Conservation (phyloP, 2,329 filamentous ascomycete genomes). For the Dissoconium aciculare region DNA sequence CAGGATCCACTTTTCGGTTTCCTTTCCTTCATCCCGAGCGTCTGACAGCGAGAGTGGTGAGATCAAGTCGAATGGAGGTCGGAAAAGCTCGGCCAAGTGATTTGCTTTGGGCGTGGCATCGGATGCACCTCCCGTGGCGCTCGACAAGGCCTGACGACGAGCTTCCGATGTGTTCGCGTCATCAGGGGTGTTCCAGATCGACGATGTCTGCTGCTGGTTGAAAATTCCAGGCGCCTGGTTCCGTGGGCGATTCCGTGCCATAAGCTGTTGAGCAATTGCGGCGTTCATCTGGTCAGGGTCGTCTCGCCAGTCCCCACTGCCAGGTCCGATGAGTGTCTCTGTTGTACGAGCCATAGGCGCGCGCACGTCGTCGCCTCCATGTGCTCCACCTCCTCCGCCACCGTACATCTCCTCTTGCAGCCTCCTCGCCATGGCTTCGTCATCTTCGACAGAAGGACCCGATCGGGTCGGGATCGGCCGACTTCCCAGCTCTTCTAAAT, state of each 20-base stretch:
- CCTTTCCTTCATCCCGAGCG: slow-evolving; percentile 72
- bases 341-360: slow-evolving; percentile 84
- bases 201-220: slow-evolving; percentile 44
- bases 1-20: slow-evolving; percentile 81
- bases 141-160: slow-evolving; percentile 40
- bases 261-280: slow-evolving; percentile 50
- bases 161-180: slow-evolving; percentile 32
- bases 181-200: slow-evolving; percentile 43
- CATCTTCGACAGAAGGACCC: slow-evolving; percentile 49
- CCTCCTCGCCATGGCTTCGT: slow-evolving; percentile 81
- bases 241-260: slow-evolving; percentile 27
- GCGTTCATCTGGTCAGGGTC: slow-evolving; percentile 42
- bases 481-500: slow-evolving; percentile 16
- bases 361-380: slow-evolving; percentile 50
- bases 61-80: slow-evolving; percentile 85
- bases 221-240: slow-evolving; percentile 42
- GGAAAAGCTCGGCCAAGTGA: slow-evolving; percentile 78
- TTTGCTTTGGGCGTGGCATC: slow-evolving; percentile 54
- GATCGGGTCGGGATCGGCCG: slow-evolving; percentile 15
- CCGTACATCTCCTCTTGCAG: slow-evolving; percentile 85
- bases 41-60: slow-evolving; percentile 64
- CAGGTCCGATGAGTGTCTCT: slow-evolving; percentile 75
- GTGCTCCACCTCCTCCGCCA: slow-evolving; percentile 26
- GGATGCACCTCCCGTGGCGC: slow-evolving; percentile 50
- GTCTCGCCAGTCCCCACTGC: slow-evolving; percentile 36